Evolutionary conservation across 2,329 filamentous ascomycete species (phyloP).

Genomic region (Colletotrichum sublineola): DNA sequence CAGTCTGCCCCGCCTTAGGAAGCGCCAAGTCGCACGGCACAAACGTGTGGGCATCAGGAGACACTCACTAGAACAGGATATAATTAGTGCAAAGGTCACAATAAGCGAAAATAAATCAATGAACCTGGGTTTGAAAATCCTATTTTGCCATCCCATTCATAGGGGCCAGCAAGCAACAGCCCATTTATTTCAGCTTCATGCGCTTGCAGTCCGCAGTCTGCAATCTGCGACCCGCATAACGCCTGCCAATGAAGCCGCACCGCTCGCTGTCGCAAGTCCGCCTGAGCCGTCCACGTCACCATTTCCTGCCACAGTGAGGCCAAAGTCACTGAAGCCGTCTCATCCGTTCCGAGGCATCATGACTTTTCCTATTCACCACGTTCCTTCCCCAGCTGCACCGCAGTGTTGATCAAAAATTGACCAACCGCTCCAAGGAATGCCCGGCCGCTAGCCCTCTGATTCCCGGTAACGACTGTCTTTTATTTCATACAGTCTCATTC

Average conservation of each 20-base stretch:
- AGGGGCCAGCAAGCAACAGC: not conserved
- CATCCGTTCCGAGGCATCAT: not conserved
- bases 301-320: not conserved
- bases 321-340: not conserved
- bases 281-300: slow-evolving; percentile 5
- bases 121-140: not conserved
- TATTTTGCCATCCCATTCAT: not conserved
- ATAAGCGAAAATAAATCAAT: not conserved
- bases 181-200: slow-evolving; percentile 4
- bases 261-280: slow-evolving; percentile 5
- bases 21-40: slow-evolving; percentile 5
- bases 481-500: not conserved
- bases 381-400: slow-evolving; percentile 1
- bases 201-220: slow-evolving; percentile 9
- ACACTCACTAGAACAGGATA: not conserved
- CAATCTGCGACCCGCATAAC: not conserved
- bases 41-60: slow-evolving; percentile 5
- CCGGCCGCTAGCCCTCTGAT: not conserved
- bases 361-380: too few relatives aligned
- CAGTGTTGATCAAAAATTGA: not conserved
- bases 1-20: not conserved
- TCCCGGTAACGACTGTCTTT: not conserved
- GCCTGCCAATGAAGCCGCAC: slow-evolving; percentile 22
- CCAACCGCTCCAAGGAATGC: not conserved
- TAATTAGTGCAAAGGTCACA: not conserved